Evolutionary conservation across 768 basidiomycete species (phyloP).

Genomic region (Floccularia luteovirens): DNA sequence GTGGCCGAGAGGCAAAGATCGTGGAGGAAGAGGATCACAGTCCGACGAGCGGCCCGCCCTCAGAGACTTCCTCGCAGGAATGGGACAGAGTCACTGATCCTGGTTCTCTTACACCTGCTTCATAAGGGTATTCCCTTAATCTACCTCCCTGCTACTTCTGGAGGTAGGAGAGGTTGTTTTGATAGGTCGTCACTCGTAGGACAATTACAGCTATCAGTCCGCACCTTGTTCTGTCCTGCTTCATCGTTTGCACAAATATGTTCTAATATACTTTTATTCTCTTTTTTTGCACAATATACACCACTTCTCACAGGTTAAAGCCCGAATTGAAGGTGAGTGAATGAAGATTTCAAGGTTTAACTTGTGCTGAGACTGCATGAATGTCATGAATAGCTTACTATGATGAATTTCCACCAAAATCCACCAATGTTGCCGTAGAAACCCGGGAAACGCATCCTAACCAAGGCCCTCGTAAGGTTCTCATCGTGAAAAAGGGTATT

Average conservation of each 20-base stretch:
- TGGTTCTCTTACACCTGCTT: conserved; percentile 44
- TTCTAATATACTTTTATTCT: conserved; percentile 57
- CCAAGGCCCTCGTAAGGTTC: conserved; percentile 36
- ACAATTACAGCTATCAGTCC: conserved; percentile 6
- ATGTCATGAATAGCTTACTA: conserved; percentile 60
- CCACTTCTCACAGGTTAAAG: conserved; percentile 43
- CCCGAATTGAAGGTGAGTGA: conserved; percentile 69
- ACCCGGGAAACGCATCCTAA: conserved; percentile 18
- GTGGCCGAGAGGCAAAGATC: conserved; percentile 23
- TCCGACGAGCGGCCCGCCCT: conserved; percentile 66
- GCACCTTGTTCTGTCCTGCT: conserved; percentile 15
- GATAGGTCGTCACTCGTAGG: conserved; percentile 16
- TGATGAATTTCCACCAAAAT: conserved; percentile 66
- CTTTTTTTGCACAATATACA: conserved; percentile 18
- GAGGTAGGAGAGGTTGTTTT: conserved; percentile 12
- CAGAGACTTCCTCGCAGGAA: conserved; percentile 84
- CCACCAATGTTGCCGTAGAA: conserved; percentile 60
- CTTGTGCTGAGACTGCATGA: conserved; percentile 6
- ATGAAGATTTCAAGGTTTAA: conserved; percentile 7
- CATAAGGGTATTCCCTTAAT: neutral
- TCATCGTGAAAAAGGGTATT: conserved; percentile 64
- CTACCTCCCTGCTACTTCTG: conserved; percentile 2
- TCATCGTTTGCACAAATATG: conserved; percentile 19
- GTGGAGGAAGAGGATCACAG: conserved; percentile 52
- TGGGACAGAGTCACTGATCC: conserved; percentile 86